Evolutionary conservation across 192 early-diverging fungal genomes (phyloP), one percentile per base, ranked within the genome.

Genomic region (Paraglomus occultum): DNA sequence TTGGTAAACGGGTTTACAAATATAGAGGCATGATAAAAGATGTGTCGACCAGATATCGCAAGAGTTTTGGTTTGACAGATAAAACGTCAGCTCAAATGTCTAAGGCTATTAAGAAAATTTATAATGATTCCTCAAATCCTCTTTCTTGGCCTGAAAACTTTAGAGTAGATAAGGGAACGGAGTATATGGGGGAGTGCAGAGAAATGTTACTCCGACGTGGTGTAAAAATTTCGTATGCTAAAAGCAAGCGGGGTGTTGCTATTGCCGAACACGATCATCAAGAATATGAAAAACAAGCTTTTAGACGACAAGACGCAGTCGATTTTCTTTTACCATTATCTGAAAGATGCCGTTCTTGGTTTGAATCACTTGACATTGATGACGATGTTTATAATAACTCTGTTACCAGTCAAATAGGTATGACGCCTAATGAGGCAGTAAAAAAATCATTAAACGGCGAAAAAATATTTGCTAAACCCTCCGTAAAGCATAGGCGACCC

Each of bases 21-120:
- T 62, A 62, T 62, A 62, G 40, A n/a, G 20, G 17, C 12, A 22
- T 58, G 15, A 58, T 58, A 58, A 58, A 58, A 58, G 55, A 39
- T 58, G 55, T 58, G 1, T 20, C 55, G 0, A 58, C 18, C 39
- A 58, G 55, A 58, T 58, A 10, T 58, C 55, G 20, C 0, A 1
- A 20, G 12, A 17, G 55, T 58, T 58, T 11, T 57, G 14, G 18
- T 62, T 62, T 62, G n/a, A 62, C 60, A 4, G 46, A 62, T 62
- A 62, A 62, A 20, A 45, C 14, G 20, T 62, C 42, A 6, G 39
- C 15, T 5, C 20, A 10, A 6, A 7, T 55, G 7, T 14, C 53
- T 55, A 55, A 55, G 23, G 22, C 8, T 11, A 22, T 57, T 57
- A n/a, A n/a, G 31, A 20, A 15, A 57, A 10, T 57, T 57, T 57